Evolutionary conservation across 306 rosid species (phyloP), one percentile per base, ranked within the genome.

Genomic region (Dryas octopetala): DNA sequence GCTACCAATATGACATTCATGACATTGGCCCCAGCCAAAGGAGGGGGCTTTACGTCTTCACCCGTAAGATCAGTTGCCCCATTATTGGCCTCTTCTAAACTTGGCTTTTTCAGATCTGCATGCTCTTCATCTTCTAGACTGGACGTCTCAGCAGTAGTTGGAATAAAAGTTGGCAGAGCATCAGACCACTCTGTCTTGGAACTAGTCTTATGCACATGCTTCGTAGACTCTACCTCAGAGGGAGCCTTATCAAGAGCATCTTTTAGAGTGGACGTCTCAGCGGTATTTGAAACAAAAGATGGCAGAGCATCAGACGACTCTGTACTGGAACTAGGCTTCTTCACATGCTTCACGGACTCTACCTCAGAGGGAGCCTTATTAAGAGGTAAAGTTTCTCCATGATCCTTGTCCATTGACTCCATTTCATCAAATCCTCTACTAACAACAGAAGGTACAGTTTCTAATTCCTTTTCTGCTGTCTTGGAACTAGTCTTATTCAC

Each of bases 1-100:
- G 99, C 88, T 47, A 85, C 97, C 79, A 95, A 55, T 76, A 95
- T 85, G 80, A 95, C 19, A 78, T 95, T 95, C 98, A 95, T 92
- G 71, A 85, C 97, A 77, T 95, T 95, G 19, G 70, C 76, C 76
- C 97, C 98, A 62, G 99, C 98, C 92, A 95, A 80, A 13, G 98
- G 97, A 70, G 91, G 90, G 48, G 86, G 74, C 6, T 88, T 84
- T 62, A 68, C 85, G 38, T 61, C 80, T 74, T 77, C 90, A 3
- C 32, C 71, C 58, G 52, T 76, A 69, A 70, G 62, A 75, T 71
- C 76, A 9, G 67, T 44, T 46, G 73, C 75, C 67, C 66, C 85
- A 70, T 41, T 26, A 68, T 77, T 63, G 54, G 68, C 77, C 73
- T 76, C 83, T 28, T 70, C 62, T 4, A 46, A 49, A 81, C 55